Percentiles rank a stretch among this genome's conserved stretches.
These are phyloP conservation scores for Perilla frutescens DNA, from an alignment of 257 asterid species.

Conservation along the genomic window DNA sequence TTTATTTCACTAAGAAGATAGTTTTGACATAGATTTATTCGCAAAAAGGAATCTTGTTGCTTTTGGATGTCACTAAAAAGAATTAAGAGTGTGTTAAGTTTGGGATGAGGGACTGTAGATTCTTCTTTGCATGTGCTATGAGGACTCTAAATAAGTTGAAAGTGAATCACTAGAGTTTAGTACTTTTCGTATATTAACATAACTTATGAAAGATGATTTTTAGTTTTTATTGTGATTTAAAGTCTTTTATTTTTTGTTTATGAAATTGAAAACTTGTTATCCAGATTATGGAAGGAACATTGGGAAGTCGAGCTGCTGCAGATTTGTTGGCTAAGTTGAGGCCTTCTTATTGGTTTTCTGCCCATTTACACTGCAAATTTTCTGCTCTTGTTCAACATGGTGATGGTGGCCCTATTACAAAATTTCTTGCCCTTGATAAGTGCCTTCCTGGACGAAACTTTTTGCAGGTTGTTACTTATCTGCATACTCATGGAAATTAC, in stretches of 20 bases:
- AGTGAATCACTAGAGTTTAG: slow-evolving; percentile 1
- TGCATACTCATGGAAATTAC: slow-evolving; percentile 22
- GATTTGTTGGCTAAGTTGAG: slow-evolving; percentile 78
- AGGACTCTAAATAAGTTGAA: background rate
- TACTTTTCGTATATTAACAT: background rate
- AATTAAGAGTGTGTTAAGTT: background rate
- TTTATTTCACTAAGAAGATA: slow-evolving; percentile 9
- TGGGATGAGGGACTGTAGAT: slow-evolving; percentile 1
- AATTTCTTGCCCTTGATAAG: slow-evolving; percentile 67
- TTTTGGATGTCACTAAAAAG: background rate
- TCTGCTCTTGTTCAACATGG: slow-evolving; percentile 93
- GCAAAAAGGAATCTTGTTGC: background rate
- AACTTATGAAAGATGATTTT: background rate
- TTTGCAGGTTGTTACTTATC: slow-evolving; percentile 65
- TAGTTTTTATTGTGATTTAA: slow-evolving; percentile 4
- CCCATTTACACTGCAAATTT: slow-evolving; percentile 96
- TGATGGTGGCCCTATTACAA: slow-evolving; percentile 59
- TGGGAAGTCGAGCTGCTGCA: slow-evolving; percentile 92
- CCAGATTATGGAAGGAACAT: slow-evolving; percentile 74
- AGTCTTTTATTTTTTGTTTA: slow-evolving; percentile 14
- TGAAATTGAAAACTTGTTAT: slow-evolving; percentile 32
- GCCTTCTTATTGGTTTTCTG: slow-evolving; percentile 93
- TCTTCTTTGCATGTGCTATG: slow-evolving; percentile 15
- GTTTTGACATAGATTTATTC: background rate
- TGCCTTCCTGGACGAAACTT: slow-evolving; percentile 65